Base-by-base conservation (phyloP, 2,329 filamentous ascomycete genomes). In the Chalara sp. region DNA sequence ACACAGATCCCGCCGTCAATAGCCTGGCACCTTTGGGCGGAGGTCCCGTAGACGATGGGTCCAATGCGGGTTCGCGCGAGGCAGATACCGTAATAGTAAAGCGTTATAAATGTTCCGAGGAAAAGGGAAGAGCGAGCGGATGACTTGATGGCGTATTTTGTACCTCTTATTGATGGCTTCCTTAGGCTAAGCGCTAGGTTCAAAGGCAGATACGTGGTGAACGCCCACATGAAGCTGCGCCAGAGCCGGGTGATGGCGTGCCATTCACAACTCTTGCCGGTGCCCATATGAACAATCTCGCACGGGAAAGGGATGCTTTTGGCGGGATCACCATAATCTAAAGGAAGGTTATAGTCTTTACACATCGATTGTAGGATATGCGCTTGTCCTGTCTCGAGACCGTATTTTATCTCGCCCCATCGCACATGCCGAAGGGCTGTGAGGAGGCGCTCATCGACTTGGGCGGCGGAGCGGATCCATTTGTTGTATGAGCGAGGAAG, bases 11-110 rank as follows among this genome's bases (percentile, higher is more conserved):
- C 83, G 5, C 73, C 67, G 53, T 85, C 81, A 52, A 84, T 78
- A 47, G 62, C 65, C 62, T 81, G 77, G 30, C 75, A 68, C 29
- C 70, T 63, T 1, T 65, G 58, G 0, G 66, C 66, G 53, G 80
- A 75, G 13, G 64, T 71, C n/a, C 80, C 78, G 29, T 91, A 70
- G 10, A 92, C 28, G 33, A 65, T 78, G 0, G 89, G 89, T 0
- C 89, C 89, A 6, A 93, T 54, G 32, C 87, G 77, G 1, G 84
- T 90, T 43, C 89, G 80, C 5, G 81, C 75, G 0, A 95, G 79
- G 64, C 89, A 95, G 4, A 95, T 86, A 31, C 86, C 83, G 65
- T 95, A 95, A 71, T 91, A 95, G 66, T 92, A 93, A 8, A 90
- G 70, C 1, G 81, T 74, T 57, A 95, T 86, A 66, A 92, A 95